Evolutionary conservation across 495 filamentous ascomycete genomes (phyloP).

Genomic region (Cairneyella variabilis): DNA sequence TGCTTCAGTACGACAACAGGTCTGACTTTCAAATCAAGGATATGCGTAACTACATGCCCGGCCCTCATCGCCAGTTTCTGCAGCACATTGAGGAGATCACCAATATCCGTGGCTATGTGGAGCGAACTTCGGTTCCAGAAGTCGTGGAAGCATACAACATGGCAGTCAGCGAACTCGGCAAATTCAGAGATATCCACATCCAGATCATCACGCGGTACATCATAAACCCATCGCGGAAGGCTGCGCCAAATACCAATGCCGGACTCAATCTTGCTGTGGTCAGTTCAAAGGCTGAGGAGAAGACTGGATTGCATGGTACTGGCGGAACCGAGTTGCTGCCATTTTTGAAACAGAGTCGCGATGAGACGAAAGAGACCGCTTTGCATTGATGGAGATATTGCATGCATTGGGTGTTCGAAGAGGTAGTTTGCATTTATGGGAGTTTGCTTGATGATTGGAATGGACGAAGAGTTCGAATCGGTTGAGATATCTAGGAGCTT

Average conservation of each 20-base stretch:
- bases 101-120: conserved; percentile 21
- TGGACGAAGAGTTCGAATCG: too few species aligned
- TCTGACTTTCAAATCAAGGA: too few species aligned
- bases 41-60: conserved; percentile 32
- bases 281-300: conserved; percentile 8
- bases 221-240: conserved; percentile 21
- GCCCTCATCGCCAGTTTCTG: conserved; percentile 26
- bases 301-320: conserved; percentile 22
- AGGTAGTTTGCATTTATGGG: background rate
- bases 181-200: conserved; percentile 30
- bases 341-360: conserved; percentile 25
- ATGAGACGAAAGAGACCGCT: conserved; percentile 18
- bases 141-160: conserved; percentile 21
- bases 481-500: too few species aligned
- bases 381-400: background rate
- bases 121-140: background rate
- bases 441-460: background rate
- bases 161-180: conserved; percentile 15
- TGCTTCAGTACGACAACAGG: background rate
- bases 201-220: conserved; percentile 30
- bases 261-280: conserved; percentile 23
- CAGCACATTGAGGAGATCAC: conserved; percentile 15
- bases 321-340: conserved; percentile 30
- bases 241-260: background rate
- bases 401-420: background rate